A percentile compares a stretch with the other conserved stretches of the same genome.
phyloP scores from a whole-genome alignment of 768 basidiomycete genomes.

The Leucogyrophana mollusca region DNA sequence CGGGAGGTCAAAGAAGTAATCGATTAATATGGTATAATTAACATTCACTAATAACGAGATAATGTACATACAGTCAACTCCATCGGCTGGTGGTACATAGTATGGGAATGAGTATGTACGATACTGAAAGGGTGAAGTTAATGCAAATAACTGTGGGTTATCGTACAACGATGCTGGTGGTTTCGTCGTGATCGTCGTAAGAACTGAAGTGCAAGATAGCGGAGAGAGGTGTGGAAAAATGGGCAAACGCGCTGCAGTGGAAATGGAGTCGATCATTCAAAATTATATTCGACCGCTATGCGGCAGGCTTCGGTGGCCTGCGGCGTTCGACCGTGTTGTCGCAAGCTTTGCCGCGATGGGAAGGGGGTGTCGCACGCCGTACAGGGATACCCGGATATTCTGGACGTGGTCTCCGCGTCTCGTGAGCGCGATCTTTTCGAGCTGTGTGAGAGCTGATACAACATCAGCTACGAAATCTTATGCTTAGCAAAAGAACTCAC shows the following conservation, averaged over 20 bases:
- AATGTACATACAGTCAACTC: conserved; percentile 23
- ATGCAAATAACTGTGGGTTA: conserved; percentile 27
- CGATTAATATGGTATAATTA: conserved; percentile 37
- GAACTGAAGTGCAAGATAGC: conserved; percentile 1
- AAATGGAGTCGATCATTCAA: conserved; percentile 46
- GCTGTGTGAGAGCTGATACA: conserved; percentile 44
- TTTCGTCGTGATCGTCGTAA: conserved; percentile 16
- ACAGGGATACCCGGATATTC: conserved; percentile 58
- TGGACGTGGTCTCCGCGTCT: conserved; percentile 34
- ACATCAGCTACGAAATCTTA: no score
- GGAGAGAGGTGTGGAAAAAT: neutral
- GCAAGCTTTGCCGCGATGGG: conserved; percentile 54
- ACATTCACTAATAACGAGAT: conserved; percentile 20
- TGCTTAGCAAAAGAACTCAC: no score
- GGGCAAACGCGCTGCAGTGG: neutral
- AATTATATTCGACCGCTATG: conserved; percentile 71
- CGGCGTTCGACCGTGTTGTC: conserved; percentile 56
- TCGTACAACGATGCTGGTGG: conserved; percentile 27
- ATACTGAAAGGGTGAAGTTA: conserved; percentile 14
- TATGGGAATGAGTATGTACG: conserved; percentile 24
- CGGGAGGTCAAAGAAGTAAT: conserved; percentile 5
- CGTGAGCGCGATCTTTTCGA: conserved; percentile 58
- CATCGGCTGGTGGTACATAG: conserved; percentile 12
- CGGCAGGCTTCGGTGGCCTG: conserved; percentile 67
- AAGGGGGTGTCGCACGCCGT: conserved; percentile 75